These are phyloP conservation scores for Candida maltosa DNA, from an alignment of 805 yeast species.

Conservation along the genomic window DNA sequence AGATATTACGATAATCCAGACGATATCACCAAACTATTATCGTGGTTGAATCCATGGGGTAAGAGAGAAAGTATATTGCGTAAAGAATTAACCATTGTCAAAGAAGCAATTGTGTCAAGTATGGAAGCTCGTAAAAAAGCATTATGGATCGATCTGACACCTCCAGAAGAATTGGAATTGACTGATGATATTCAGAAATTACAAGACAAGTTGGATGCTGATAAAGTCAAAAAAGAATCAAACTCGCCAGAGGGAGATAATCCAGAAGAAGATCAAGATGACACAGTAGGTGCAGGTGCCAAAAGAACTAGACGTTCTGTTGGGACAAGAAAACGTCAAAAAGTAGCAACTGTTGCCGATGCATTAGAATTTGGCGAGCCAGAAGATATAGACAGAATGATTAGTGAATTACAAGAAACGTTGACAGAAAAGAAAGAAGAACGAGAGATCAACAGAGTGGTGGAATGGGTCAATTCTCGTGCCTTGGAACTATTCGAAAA, in stretches of 20 bases:
- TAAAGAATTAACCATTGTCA: conserved; percentile 55
- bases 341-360: conserved; percentile 24
- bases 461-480: conserved; percentile 60
- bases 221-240: conserved; percentile 11
- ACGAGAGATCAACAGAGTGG: conserved; percentile 43
- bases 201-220: conserved; percentile 13
- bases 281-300: conserved; percentile 18
- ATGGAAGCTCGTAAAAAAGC: conserved; percentile 59
- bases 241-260: conserved; percentile 32
- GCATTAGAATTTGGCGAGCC: conserved; percentile 23
- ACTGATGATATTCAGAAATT: conserved; percentile 37
- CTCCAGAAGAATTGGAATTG: conserved; percentile 33
- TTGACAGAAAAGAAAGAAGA: conserved; percentile 33
- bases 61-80: conserved; percentile 62
- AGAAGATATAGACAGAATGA: conserved; percentile 21
- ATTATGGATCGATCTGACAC: conserved; percentile 38
- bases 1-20: conserved; percentile 59
- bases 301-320: conserved; percentile 30
- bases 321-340: conserved; percentile 34
- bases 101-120: conserved; percentile 52
- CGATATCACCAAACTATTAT: conserved; percentile 52
- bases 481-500: conserved; percentile 52
- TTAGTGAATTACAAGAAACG: conserved; percentile 23
- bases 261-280: conserved; percentile 33
- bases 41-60: conserved; percentile 79